Evolutionary conservation across 2,329 filamentous ascomycete species (phyloP).

Genomic region (Neospermospora avenae): DNA sequence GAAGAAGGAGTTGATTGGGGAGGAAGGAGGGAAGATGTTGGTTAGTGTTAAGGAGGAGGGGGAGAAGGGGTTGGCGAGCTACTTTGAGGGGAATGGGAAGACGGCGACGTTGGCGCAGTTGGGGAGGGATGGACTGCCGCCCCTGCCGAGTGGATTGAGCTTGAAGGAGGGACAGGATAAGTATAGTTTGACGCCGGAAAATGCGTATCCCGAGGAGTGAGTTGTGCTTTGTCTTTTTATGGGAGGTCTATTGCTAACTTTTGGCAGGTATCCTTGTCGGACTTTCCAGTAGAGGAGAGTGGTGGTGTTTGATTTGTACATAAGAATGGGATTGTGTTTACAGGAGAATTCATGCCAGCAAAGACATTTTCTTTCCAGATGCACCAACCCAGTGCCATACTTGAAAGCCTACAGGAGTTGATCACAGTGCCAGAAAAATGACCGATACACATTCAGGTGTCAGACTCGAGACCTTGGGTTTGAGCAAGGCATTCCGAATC

Average conservation of each 20-base stretch:
- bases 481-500: too few species aligned
- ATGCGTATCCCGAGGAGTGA: constrained; percentile 68
- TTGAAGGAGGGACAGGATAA: constrained; percentile 59
- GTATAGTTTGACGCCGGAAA: constrained; percentile 61
- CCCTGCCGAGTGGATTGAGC: constrained; percentile 67
- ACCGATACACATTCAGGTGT: too few species aligned
- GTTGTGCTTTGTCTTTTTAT: constrained; percentile 39
- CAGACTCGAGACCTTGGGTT: too few species aligned
- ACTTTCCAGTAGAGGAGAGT: constrained; percentile 50
- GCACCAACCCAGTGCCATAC: too few species aligned
- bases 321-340: constrained; percentile 16
- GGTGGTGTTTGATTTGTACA: constrained; percentile 23
- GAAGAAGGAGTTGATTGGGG: constrained; percentile 78
- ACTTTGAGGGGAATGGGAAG: constrained; percentile 63
- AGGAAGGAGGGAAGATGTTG: constrained; percentile 69
- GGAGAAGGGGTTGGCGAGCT: constrained; percentile 67
- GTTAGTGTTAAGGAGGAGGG: constrained; percentile 74
- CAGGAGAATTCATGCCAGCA: not conserved
- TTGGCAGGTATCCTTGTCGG: constrained; percentile 59
- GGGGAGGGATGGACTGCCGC: constrained; percentile 76
- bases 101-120: constrained; percentile 56
- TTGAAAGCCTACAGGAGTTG: too few species aligned
- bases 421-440: too few species aligned
- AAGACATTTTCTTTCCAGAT: too few species aligned
- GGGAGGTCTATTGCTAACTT: constrained; percentile 31